These are phyloP conservation scores for Aspergillus sp. DNA, from an alignment of 2,329 filamentous ascomycete species.

Conservation along the genomic window DNA sequence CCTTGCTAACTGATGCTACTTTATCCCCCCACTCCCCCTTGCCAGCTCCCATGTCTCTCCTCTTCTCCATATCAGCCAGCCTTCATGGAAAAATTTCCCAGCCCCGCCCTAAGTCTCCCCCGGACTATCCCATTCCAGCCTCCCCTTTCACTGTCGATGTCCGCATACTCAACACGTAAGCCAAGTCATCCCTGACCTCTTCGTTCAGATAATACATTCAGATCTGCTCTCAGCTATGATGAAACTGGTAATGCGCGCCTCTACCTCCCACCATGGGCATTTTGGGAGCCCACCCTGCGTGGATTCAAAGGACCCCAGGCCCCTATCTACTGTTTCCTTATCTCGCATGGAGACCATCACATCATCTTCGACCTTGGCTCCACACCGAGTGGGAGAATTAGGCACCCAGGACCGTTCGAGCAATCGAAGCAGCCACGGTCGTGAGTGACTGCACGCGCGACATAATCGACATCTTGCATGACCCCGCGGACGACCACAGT, in stretches of 20 bases:
- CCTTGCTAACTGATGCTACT: too few relatives aligned
- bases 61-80: too few relatives aligned
- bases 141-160: too few relatives aligned
- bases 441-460: slow-evolving; percentile 2
- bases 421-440: slow-evolving; percentile 14
- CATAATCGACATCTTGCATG: slow-evolving; percentile 28
- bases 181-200: too few relatives aligned
- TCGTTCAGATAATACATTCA: too few relatives aligned
- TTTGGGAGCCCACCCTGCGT: not conserved
- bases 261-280: not conserved
- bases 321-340: not conserved
- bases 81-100: too few relatives aligned
- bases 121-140: too few relatives aligned
- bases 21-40: too few relatives aligned
- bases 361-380: slow-evolving; percentile 36
- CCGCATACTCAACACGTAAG: too few relatives aligned
- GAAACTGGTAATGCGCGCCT: not conserved
- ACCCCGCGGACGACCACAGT: slow-evolving; percentile 11
- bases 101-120: too few relatives aligned
- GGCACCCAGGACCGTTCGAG: slow-evolving; percentile 23
- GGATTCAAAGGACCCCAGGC: not conserved
- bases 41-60: too few relatives aligned
- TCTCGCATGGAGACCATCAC: not conserved
- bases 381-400: slow-evolving; percentile 34
- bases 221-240: too few relatives aligned